Evolutionary conservation across 2,329 filamentous ascomycete genomes (phyloP).

Genomic region (Colletotrichum ledebouriae): DNA sequence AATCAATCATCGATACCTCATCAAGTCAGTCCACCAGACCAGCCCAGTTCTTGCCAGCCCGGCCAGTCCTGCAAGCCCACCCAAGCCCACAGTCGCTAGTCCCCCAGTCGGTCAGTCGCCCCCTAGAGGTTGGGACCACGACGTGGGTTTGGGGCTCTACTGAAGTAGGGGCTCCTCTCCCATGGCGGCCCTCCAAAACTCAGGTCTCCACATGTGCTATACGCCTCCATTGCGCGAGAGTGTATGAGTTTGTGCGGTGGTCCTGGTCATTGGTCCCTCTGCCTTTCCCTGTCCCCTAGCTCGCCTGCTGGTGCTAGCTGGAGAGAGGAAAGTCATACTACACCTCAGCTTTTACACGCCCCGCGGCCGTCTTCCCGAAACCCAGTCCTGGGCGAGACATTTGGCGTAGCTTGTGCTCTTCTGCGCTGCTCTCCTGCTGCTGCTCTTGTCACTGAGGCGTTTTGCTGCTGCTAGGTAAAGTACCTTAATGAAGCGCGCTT

Average conservation of each 20-base stretch:
- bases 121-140: neutral
- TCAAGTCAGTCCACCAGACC: constrained; percentile 26
- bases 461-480: neutral
- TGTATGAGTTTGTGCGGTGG: constrained; percentile 6
- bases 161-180: constrained; percentile 2
- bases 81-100: constrained; percentile 3
- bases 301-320: neutral
- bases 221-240: neutral
- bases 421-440: constrained; percentile 6
- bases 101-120: constrained; percentile 13
- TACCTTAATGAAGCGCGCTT: too few species aligned
- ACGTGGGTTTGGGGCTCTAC: constrained; percentile 2
- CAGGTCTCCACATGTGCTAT: constrained; percentile 10
- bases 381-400: constrained; percentile 31
- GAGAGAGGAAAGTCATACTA: too few species aligned
- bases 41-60: constrained; percentile 11
- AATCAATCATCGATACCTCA: constrained; percentile 10
- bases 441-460: constrained; percentile 2
- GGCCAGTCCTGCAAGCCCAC: constrained; percentile 7
- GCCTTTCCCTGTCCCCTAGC: neutral
- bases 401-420: constrained; percentile 31
- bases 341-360: constrained; percentile 27
- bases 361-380: constrained; percentile 28
- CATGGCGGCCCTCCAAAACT: constrained; percentile 9
- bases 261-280: constrained; percentile 3